A percentile compares a stretch with the other conserved stretches of the same genome.
phyloP scores from a whole-genome alignment of 2,329 filamentous ascomycete species.

The Fusarium goolgardi region DNA sequence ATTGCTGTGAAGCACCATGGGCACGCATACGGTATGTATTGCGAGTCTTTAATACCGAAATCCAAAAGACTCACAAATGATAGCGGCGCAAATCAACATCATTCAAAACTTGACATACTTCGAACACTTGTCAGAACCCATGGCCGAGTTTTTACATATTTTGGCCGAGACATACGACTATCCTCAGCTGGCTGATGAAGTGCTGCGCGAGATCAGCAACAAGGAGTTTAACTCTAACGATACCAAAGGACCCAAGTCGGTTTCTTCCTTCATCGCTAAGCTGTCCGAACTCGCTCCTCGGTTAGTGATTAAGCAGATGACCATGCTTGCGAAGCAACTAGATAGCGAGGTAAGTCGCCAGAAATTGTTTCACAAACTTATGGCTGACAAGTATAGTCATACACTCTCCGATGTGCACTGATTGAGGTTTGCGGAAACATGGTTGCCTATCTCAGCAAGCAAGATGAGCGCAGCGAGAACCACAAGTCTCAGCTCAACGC shows the following conservation, averaged over 20 bases:
- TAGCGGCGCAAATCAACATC: constrained; percentile 95
- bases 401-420: constrained; percentile 90
- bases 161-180: constrained; percentile 98
- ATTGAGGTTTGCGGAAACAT: constrained; percentile 98
- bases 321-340: constrained; percentile 89
- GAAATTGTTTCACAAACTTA: fast-evolving
- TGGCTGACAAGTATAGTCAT: constrained; percentile 69
- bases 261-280: constrained; percentile 92
- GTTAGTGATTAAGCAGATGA: constrained; percentile 97
- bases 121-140: constrained; percentile 97
- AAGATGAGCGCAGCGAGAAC: constrained; percentile 91
- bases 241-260: constrained; percentile 93
- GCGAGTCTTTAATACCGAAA: neutral
- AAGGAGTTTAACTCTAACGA: constrained; percentile 99
- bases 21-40: constrained; percentile 84
- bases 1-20: constrained; percentile 98
- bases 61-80: constrained; percentile 45
- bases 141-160: constrained; percentile 98
- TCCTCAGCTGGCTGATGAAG: constrained; percentile 92
- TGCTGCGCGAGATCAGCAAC: constrained; percentile 92
- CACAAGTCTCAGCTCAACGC: constrained; percentile 95
- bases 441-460: constrained; percentile 87
- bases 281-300: constrained; percentile 92
- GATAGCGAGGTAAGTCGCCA: constrained; percentile 81
- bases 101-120: constrained; percentile 98